Percentiles rank a stretch among this genome's conserved stretches.
These are phyloP conservation scores for Candida dendrica DNA, from an alignment of 805 yeast genomes.

Conservation along the genomic window DNA sequence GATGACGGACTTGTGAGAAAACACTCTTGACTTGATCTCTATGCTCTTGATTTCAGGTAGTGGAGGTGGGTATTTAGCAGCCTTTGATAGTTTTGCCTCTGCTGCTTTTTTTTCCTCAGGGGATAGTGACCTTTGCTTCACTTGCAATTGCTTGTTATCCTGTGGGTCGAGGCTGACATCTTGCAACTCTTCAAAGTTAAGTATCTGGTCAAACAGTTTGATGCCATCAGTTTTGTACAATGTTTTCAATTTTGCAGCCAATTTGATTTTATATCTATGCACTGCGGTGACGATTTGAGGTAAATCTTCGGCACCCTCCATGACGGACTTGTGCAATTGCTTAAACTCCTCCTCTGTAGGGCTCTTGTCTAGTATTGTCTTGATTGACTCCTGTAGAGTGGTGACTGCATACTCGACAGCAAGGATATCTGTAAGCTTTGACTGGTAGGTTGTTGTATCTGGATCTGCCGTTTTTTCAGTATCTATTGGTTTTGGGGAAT, in stretches of 20 bases:
- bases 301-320: constrained; percentile 20
- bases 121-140: too few species aligned
- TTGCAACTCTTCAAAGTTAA: constrained; percentile 26
- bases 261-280: constrained; percentile 43
- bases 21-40: constrained; percentile 59
- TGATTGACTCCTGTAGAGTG: constrained; percentile 44
- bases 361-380: constrained; percentile 44
- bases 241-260: constrained; percentile 56
- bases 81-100: neutral
- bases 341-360: constrained; percentile 42
- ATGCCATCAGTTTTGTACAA: constrained; percentile 40
- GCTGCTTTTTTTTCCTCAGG: too few species aligned
- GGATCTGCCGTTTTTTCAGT: constrained; percentile 51
- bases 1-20: constrained; percentile 71
- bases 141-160: neutral
- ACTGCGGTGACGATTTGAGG: constrained; percentile 43
- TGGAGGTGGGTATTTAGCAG: constrained; percentile 38
- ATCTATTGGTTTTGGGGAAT: constrained; percentile 44
- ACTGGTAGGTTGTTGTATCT: constrained; percentile 22
- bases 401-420: constrained; percentile 45
- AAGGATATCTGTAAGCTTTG: constrained; percentile 18
- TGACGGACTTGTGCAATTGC: constrained; percentile 18
- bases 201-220: constrained; percentile 49
- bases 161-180: neutral
- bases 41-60: constrained; percentile 62